Evolutionary conservation across 768 basidiomycete genomes (phyloP).

Genomic region (Gloeostereum incarnatum): DNA sequence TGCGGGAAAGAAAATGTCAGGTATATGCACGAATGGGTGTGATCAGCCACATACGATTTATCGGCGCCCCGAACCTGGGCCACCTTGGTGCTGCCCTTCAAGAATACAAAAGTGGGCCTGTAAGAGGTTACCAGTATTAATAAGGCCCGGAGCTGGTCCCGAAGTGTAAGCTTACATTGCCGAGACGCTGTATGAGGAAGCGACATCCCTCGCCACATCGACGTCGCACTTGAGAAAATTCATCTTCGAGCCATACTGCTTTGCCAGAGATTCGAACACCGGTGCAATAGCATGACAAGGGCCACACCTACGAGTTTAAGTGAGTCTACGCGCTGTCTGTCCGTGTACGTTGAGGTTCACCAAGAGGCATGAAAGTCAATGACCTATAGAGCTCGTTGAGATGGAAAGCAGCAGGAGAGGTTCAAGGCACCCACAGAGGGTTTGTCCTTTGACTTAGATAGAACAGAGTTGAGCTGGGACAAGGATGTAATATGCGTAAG

Average conservation of each 20-base stretch:
- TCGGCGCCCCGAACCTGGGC: constrained; percentile 71
- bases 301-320: constrained; percentile 53
- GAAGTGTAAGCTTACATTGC: constrained; percentile 63
- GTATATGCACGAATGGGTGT: background rate
- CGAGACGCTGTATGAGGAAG: constrained; percentile 47
- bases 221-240: constrained; percentile 85
- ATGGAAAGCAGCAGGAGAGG: constrained; percentile 3
- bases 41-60: constrained; percentile 34
- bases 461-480: constrained; percentile 50
- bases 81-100: constrained; percentile 57
- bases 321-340: constrained; percentile 1
- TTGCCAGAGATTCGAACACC: constrained; percentile 35
- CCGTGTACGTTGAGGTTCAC: constrained; percentile 24
- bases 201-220: constrained; percentile 62
- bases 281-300: constrained; percentile 65
- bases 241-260: constrained; percentile 48
- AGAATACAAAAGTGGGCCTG: constrained; percentile 82
- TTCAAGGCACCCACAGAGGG: constrained; percentile 37
- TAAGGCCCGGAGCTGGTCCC: constrained; percentile 1
- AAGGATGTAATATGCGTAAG: constrained; percentile 55
- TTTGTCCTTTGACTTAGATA: constrained; percentile 53
- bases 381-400: too few relatives aligned
- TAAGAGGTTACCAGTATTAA: background rate
- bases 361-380: constrained; percentile 86
- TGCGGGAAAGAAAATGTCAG: constrained; percentile 4